Evolutionary conservation across 2,329 filamentous ascomycete species (phyloP).

Genomic region (Fusarium hainanense): DNA sequence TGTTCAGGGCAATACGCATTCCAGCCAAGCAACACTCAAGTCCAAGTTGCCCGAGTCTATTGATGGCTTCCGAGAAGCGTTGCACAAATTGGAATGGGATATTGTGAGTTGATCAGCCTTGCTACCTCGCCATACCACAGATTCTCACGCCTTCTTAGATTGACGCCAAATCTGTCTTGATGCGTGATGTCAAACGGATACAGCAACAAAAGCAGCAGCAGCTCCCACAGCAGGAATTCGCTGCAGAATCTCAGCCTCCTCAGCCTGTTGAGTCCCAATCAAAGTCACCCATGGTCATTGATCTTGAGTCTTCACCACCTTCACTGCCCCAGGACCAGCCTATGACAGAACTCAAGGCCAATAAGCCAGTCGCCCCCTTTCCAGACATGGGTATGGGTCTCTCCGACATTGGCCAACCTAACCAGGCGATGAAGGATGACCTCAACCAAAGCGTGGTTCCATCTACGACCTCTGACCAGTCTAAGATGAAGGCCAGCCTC

Average conservation of each 20-base stretch:
- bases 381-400: conserved; percentile 67
- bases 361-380: conserved; percentile 63
- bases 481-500: conserved; percentile 45
- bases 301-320: conserved; percentile 51
- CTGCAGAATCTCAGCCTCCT: conserved; percentile 35
- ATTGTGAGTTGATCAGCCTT: conserved; percentile 58
- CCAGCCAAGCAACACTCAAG: conserved; percentile 50
- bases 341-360: conserved; percentile 49
- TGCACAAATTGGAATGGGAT: conserved; percentile 68
- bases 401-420: conserved; percentile 43
- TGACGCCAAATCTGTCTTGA: conserved; percentile 65
- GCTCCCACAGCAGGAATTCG: conserved; percentile 1
- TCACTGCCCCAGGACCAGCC: conserved; percentile 47
- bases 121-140: not conserved
- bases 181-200: conserved; percentile 62
- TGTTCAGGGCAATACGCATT: conserved; percentile 53
- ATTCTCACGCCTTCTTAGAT: conserved; percentile 46
- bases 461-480: conserved; percentile 16
- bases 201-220: conserved; percentile 45
- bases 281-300: conserved; percentile 52
- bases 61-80: conserved; percentile 61
- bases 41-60: conserved; percentile 61
- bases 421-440: conserved; percentile 41
- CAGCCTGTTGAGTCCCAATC: conserved; percentile 51
- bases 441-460: conserved; percentile 19